Percentiles rank a stretch among this genome's conserved stretches.
Conservation (phyloP, 768 basidiomycete genomes). For the Trametes sanguinea region DNA sequence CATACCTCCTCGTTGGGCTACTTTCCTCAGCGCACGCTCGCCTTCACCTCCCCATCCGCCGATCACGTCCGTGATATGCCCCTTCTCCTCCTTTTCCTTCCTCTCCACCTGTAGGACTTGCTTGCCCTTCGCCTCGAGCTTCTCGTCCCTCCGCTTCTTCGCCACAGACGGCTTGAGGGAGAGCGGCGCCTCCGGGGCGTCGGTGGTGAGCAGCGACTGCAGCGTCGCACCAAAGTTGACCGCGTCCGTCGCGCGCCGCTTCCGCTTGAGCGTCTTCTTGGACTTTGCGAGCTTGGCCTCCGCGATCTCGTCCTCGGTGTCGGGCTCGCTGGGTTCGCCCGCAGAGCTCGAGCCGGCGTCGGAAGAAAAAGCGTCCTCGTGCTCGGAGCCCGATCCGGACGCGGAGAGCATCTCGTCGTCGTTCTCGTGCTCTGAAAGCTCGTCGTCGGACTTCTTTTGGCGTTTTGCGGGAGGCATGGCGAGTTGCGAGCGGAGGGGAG, state of each 20-base stretch:
- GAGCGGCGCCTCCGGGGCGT: slow-evolving; percentile 71
- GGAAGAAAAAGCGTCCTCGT: slow-evolving; percentile 17
- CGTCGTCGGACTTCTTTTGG: slow-evolving; percentile 40
- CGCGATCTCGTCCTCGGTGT: slow-evolving; percentile 69
- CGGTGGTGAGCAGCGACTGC: slow-evolving; percentile 69
- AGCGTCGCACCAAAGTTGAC: slow-evolving; percentile 75
- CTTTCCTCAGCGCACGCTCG: slow-evolving; percentile 77
- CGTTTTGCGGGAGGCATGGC: slow-evolving; percentile 58
- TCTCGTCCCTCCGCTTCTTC: slow-evolving; percentile 72
- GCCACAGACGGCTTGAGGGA: slow-evolving; percentile 78
- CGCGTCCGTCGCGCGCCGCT: slow-evolving; percentile 75
- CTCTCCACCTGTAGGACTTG: slow-evolving; percentile 70
- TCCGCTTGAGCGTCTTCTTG: slow-evolving; percentile 79
- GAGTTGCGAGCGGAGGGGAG: not conserved
- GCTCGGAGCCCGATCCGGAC: slow-evolving; percentile 17
- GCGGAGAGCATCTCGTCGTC: slow-evolving; percentile 14
- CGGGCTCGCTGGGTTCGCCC: slow-evolving; percentile 27
- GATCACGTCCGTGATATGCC: slow-evolving; percentile 67
- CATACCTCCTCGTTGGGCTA: slow-evolving; percentile 82
- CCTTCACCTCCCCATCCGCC: slow-evolving; percentile 89
- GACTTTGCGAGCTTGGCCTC: slow-evolving; percentile 62
- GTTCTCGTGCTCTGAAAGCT: slow-evolving; percentile 32
- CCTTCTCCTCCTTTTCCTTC: slow-evolving; percentile 73
- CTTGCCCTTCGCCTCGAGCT: slow-evolving; percentile 69
- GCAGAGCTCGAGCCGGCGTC: slow-evolving; percentile 9